Conservation (phyloP, 257 asterid species). For the Fraxinus excelsior region DNA sequence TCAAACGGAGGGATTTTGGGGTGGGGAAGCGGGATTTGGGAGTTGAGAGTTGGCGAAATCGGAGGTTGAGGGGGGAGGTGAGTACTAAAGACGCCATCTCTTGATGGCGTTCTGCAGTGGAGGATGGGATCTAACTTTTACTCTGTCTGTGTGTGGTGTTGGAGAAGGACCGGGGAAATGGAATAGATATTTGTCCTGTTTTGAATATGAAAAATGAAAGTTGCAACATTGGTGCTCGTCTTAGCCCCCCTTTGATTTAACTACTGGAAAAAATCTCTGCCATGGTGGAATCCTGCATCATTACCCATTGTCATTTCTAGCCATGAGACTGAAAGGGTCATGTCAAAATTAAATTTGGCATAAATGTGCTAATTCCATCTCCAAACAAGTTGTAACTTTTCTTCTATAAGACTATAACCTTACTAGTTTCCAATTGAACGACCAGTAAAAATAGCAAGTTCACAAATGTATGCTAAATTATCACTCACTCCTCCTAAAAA, state of each 20-base stretch:
- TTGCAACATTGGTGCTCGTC: not conserved
- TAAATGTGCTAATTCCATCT: no score
- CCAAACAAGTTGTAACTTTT: no score
- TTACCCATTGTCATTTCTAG: no score
- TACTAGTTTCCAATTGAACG: no score
- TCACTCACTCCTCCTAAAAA: not conserved
- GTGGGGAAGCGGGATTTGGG: conserved; percentile 19
- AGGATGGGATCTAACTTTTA: conserved; percentile 22
- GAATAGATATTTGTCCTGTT: not conserved
- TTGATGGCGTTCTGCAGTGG: conserved; percentile 17
- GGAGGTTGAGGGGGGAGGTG: conserved; percentile 56
- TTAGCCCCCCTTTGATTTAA: no score
- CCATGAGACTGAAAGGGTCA: no score
- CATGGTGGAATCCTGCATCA: no score
- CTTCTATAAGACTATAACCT: no score
- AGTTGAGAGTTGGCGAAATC: conserved; percentile 42
- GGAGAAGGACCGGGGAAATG: not conserved
- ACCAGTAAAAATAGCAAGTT: not conserved
- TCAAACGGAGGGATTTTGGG: conserved; percentile 17
- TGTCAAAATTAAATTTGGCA: no score
- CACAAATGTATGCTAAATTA: not conserved
- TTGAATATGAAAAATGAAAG: not conserved
- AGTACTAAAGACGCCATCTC: conserved; percentile 64
- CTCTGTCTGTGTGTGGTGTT: not conserved
- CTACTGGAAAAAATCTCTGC: no score